Evolutionary conservation across 345 rosid species (phyloP).

Genomic region (Eucalyptus leucophloia): DNA sequence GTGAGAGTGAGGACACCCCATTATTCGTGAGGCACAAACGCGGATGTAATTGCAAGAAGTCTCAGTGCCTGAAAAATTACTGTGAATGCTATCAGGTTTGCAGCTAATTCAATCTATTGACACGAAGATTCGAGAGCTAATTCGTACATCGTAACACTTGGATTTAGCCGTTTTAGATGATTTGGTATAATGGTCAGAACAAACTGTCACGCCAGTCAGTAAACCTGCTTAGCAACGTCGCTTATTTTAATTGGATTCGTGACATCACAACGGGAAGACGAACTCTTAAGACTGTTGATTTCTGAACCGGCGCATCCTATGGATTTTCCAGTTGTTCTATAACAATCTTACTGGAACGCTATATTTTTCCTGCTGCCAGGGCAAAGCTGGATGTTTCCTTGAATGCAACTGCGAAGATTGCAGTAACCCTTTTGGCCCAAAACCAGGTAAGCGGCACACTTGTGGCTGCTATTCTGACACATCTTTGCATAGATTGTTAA

Average conservation of each 20-base stretch:
- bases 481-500: not conserved
- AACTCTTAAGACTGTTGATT: not conserved
- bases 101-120: not conserved
- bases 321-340: not conserved
- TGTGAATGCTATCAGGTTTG: conserved; percentile 73
- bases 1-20: conserved; percentile 39
- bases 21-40: conserved; percentile 67
- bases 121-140: not conserved
- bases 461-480: not conserved
- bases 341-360: not conserved
- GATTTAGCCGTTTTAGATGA: not conserved
- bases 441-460: not conserved
- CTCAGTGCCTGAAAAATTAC: conserved; percentile 69
- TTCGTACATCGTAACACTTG: not conserved
- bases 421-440: not conserved
- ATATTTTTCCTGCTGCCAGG: not conserved
- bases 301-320: not conserved
- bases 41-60: conserved; percentile 82
- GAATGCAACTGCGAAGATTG: not conserved
- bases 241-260: not conserved
- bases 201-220: not conserved
- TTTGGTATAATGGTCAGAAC: not conserved
- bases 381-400: not conserved
- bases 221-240: not conserved
- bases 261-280: not conserved